Conservation (phyloP, 805 yeast genomes). For the Gaillardinia entomophila region DNA sequence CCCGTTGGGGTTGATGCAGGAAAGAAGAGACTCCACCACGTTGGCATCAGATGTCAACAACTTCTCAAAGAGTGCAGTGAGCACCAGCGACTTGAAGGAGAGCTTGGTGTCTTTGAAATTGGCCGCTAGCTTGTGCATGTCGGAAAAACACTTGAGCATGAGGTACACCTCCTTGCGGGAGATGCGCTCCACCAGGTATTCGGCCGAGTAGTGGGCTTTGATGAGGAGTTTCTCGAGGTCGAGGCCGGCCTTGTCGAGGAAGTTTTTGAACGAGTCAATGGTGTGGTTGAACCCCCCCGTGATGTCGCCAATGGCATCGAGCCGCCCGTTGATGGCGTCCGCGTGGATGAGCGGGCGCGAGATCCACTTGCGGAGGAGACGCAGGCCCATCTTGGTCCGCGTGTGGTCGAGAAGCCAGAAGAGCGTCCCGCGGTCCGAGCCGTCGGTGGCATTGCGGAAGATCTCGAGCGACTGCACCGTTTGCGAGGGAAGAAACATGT, state of each 20-base stretch:
- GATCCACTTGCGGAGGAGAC: slow-evolving; percentile 69
- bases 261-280: slow-evolving; percentile 24
- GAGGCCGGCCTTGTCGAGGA: slow-evolving; percentile 28
- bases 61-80: slow-evolving; percentile 32
- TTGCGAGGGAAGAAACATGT: slow-evolving; percentile 56
- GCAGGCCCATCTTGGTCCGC: slow-evolving; percentile 66
- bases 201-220: slow-evolving; percentile 52
- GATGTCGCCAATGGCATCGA: slow-evolving; percentile 45
- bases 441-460: slow-evolving; percentile 58
- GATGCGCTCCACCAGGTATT: slow-evolving; percentile 27
- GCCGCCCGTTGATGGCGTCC: slow-evolving; percentile 52
- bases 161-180: slow-evolving; percentile 55
- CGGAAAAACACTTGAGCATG: slow-evolving; percentile 42
- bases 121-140: slow-evolving; percentile 26
- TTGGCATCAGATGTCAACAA: slow-evolving; percentile 30
- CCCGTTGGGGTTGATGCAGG: slow-evolving; percentile 51
- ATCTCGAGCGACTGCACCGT: slow-evolving; percentile 72
- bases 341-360: slow-evolving; percentile 59
- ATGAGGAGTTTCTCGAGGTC: slow-evolving; percentile 58
- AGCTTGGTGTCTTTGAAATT: slow-evolving; percentile 1
- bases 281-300: slow-evolving; percentile 23
- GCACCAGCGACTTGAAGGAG: slow-evolving; percentile 24
- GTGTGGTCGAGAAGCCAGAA: slow-evolving; percentile 81
- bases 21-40: slow-evolving; percentile 28
- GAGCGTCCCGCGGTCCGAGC: slow-evolving; percentile 58